Evolutionary conservation across 2,329 filamentous ascomycete species (phyloP), one percentile per base, ranked within the genome.

Genomic region (Colletotrichum graminicola): DNA sequence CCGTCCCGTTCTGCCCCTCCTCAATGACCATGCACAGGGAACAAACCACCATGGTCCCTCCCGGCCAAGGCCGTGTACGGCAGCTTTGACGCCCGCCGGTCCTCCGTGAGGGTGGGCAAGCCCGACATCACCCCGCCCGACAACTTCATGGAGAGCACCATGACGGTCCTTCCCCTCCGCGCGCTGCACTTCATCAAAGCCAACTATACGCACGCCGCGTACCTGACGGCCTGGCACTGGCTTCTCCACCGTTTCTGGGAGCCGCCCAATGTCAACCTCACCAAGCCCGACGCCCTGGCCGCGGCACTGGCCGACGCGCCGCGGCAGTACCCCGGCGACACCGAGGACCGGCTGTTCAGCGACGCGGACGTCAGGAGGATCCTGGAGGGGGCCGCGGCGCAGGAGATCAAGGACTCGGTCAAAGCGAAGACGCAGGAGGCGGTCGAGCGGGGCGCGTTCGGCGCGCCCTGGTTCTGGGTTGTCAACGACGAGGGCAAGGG

Each of bases 381-480:
- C 63, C 74, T 93, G 67, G 77, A 81, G 3, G 88, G 85, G 0
- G 84, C 87, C 0, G 80, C 77, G 8, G 84, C 84, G 29, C 83
- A 85, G 5, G 81, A 87, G 73, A 78, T 82, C 74, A 85, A 82
- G 78, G 77, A 79, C 12, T 75, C 73, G 39, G 80, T 94, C 36
- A 86, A 86, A 70, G 82, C 80, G 6, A 86, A 86, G 54, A 94
- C 92, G 23, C 84, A 88, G 71, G 84, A 85, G 74, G 91, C 88
- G 0, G 79, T 93, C 21, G 86, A 88, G 47, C 83, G 82, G 61
- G 93, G 93, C 0, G 93, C 93, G 0, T 95, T 93, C 79, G 93
- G 93, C 0, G 89, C 90, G 61, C 93, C 93, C 1, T 95, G 93
- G 93, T 84, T 93, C 72, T 91, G 90, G 87, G 92, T 90, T 3